Base-by-base conservation (phyloP, 2,329 filamentous ascomycete genomes). In the Talaromyces sp. region DNA sequence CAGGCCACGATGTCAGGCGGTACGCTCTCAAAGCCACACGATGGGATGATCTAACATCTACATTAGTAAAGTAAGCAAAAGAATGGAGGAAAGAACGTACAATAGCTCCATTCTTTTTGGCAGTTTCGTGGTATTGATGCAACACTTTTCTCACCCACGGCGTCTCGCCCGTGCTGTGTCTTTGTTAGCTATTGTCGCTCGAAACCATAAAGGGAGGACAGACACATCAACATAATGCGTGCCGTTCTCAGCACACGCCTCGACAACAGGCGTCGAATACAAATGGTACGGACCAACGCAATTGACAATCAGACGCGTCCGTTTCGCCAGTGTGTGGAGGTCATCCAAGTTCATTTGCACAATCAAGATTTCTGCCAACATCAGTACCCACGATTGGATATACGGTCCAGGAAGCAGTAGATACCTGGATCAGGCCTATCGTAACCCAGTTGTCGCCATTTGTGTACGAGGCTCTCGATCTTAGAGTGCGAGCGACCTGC, bases 401-500 rank as follows among this genome's bases (percentile, higher is more conserved):
- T 19, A 33, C 11, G 16, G 5, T 9, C 8, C 13, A 48, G n/a
- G 13, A 50, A 31, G 47, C 39, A 43, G 41, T 45, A 45, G 19
- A 45, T 84, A 91, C 90, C 86, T 72, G 93, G 92, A 62, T 86
- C 84, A 41, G 81, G 73, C 62, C 93, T 88, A 75, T 96, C 88
- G 2, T 88, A 82, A 73, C 90, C 90, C 65, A 90, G 72, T 64
- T 79, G 74, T 71, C 87, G 87, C 74, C 93, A 84, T 63, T 91
- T 87, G 61, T 87, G 81, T 8, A 88, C 86, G 11, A 97, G 77
- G 47, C 80, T 78, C 69, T 90, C 84, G 4, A 98, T 84, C 76
- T 97, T 97, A 58, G 83, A 80, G 58, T 84, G 81, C n/a, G 91
- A 93, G 31, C 93, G 90, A 35, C 93, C 93, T 54, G 92, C 91